Evolutionary conservation across 2,329 filamentous ascomycete species (phyloP), one percentile per base, ranked within the genome.

Genomic region (Metarhizium guizhouense): DNA sequence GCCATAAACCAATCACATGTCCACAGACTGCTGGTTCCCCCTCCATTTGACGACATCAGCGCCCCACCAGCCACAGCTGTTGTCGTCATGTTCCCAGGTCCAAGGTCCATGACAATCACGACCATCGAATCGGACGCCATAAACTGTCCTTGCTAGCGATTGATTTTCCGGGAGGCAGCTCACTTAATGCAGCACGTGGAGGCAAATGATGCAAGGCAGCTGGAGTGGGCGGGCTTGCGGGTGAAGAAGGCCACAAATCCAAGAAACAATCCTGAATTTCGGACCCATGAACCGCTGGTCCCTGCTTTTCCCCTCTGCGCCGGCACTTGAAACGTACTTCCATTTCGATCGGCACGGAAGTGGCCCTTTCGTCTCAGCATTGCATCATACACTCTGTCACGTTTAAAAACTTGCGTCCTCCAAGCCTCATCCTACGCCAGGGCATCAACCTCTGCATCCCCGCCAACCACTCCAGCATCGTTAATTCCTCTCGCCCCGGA

Each of bases 31-130:
- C 38, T 10, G 32, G 14, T 11, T 11, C 38, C 38, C 4, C 38
- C 13, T 13, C 38, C 38, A 40, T 5, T 40, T 16, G 38, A 40
- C 38, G n/a, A 45, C 42, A 2, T 36, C 11, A 6, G 47, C 45
- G 14, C 54, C 42, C 40, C 56, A 60, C 43, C 50, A 62, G 60
- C 60, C 62, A 60, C 61, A 59, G 51, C 53, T 29, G 38, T 40
- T 47, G 29, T 54, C 55, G 53, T 62, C 62, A 62, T 63, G 57
- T 56, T 59, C 50, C 42, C 38, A 5, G 34, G 5, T 40, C 14
- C 38, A 13, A 40, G 49, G 42, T 53, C 20, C 56, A 25, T 47
- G 48, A 49, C 42, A 45, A 20, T 5, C 42, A 25, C 4, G 16
- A n/a, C n/a, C 30, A 51, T 45, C n/a, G 18, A 45, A 45, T 45